phyloP scores from a whole-genome alignment of 2,329 filamentous ascomycete genomes.

The Nemania bipapillata region DNA sequence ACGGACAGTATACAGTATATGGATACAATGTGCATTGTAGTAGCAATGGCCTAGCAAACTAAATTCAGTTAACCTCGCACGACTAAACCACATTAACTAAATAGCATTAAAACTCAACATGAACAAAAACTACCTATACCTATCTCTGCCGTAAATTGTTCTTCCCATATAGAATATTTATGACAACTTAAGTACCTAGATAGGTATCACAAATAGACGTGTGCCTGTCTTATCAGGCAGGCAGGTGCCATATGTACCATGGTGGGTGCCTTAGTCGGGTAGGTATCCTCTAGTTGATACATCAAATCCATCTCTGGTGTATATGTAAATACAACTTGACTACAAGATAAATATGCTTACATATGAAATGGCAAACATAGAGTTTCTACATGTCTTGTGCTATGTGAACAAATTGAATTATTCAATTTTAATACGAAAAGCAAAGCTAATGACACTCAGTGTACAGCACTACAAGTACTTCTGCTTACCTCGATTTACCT shows the following conservation, averaged over 20 bases:
- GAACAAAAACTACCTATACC: no score
- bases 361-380: background rate
- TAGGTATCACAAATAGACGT: no score
- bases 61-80: background rate
- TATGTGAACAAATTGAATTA: background rate
- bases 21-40: constrained; percentile 1
- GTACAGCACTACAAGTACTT: no score
- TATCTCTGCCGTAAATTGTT: no score
- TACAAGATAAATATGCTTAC: background rate
- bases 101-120: no score
- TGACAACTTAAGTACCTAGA: background rate
- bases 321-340: no score
- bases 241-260: no score
- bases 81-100: no score
- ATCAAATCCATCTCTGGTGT: background rate
- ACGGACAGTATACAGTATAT: background rate
- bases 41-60: background rate
- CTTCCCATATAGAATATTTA: no score
- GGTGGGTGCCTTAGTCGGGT: no score
- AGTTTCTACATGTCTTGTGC: background rate
- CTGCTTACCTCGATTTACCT: background rate
- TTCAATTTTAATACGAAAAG: background rate
- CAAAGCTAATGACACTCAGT: background rate
- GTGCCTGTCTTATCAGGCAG: no score
- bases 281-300: no score